phyloP scores from a whole-genome alignment of 2,329 filamentous ascomycete genomes.

The Stemphylium lycopersici region DNA sequence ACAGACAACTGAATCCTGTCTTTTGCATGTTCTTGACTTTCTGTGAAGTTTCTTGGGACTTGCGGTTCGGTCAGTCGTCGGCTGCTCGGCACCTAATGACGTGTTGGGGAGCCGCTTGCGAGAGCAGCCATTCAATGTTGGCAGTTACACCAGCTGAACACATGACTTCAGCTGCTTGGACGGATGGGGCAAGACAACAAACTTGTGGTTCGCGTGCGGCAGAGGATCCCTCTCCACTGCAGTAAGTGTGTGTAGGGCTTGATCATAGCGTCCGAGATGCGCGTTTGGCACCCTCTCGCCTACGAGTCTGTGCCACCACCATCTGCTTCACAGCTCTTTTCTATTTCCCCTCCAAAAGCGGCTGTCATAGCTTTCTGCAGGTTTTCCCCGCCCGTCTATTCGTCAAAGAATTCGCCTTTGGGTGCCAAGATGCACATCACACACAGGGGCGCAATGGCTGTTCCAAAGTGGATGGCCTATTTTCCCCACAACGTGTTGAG shows the following conservation, averaged over 20 bases:
- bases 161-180: constrained; percentile 25
- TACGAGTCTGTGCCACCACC: constrained; percentile 35
- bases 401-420: constrained; percentile 16
- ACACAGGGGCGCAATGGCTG: constrained; percentile 22
- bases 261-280: constrained; percentile 14
- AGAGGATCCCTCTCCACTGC: constrained; percentile 20
- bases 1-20: constrained; percentile 12
- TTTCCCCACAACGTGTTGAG: constrained; percentile 34
- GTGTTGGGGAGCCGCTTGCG: constrained; percentile 3
- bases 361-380: constrained; percentile 17
- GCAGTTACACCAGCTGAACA: constrained; percentile 31
- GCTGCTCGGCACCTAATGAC: not conserved
- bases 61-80: not conserved
- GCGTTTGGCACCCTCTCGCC: constrained; percentile 11
- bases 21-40: not conserved
- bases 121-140: constrained; percentile 12
- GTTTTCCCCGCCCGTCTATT: constrained; percentile 18
- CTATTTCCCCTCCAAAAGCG: constrained; percentile 9
- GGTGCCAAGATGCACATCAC: constrained; percentile 12
- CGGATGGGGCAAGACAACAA: constrained; percentile 24
- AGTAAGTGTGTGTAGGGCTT: constrained; percentile 16
- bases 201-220: constrained; percentile 29
- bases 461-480: constrained; percentile 14
- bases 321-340: constrained; percentile 18
- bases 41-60: not conserved